Evolutionary conservation across 108 stramenopile species (phyloP), one percentile per base, ranked within the genome.

Genomic region (Pseudonitzschia delicatissima): DNA sequence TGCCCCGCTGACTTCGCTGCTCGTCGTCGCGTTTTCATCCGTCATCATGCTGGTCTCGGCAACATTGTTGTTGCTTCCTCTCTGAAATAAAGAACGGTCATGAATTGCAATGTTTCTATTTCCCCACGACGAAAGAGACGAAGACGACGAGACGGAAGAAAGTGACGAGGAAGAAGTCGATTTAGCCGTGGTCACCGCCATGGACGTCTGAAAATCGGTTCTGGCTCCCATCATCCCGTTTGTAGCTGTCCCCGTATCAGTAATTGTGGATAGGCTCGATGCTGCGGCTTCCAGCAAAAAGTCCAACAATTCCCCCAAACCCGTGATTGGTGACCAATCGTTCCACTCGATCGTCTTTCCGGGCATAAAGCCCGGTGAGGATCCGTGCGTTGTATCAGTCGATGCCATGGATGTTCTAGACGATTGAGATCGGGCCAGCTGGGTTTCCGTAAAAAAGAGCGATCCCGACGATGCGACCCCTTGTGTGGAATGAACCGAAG

Each of bases 221-320:
- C n/a, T 55, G n/a, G 28, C 31, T 5, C 9, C 9, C 12, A 29
- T 29, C 27, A 26, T 25, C 5, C n/a, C 3, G n/a, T 4, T 33
- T n/a, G 53, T 9, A 25, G 53, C 25, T 12, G 31, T 17, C 29
- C 0, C 17, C 29, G 53, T 42, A 42, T 42, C 40, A 42, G 11
- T 42, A 42, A 15, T 42, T 15, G 11, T 33, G 11, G 29, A 31
- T 2, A 15, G 29, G 13, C 40, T 9, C 29, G 36, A 18, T 44
- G 50, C 34, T 13, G 44, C 40, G 0, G 25, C 32, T n/a, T 42
- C 36, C 17, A 71, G 28, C n/a, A 71, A 20, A 71, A 87, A 84
- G 23, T 80, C 74, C 18, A 87, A 26, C 48, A 87, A 71, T 45
- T 87, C 81, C 50, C 79, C 79, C 48, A 87, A 66, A 9, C 72